Evolutionary conservation across 129 eudicot species (phyloP), one percentile per base, ranked within the genome.

Genomic region (Pulicaria dysenterica): DNA sequence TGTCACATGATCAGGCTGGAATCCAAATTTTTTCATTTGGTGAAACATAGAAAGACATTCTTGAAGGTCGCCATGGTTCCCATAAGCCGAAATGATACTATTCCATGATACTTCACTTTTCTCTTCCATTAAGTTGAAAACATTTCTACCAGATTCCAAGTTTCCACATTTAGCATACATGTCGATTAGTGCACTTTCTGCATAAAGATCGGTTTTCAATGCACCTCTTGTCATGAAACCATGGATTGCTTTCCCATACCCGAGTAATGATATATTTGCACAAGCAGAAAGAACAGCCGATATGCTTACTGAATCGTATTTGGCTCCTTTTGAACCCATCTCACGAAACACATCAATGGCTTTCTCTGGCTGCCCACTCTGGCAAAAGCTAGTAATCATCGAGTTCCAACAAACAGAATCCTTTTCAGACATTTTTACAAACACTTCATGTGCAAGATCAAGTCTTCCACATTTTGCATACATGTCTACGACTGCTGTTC

Each of bases 41-140:
- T 77, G 64, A 54, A 89, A 87, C 8, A 87, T 76, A 41, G 72
- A 72, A 11, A 89, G 60, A 63, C 85, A 80, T 34, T 87, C 89
- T 38, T 77, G 68, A 16, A 85, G 80, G 53, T 7, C 76, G 24
- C 96, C 96, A 16, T 93, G 96, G 56, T 76, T 87, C 51, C 98
- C 96, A 43, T 87, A 87, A 12, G 95, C 96, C 43, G 91, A 80
- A 50, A 93, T 81, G 8, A 93, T 93, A 59, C 91, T 87, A 65
- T 86, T 93, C 98, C 98, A 93, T 12, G 96, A 89, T 45, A 93
- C 95, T 80, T 87, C 96, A 54, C 89, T 88, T 74, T 73, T 85
- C 34, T 61, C 71, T 44, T 53, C 73, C 96, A 89, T 93, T 54
- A 38, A 19, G 57, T 83, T 45, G 46, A 93, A 93, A 67, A 89